Conservation (phyloP, 805 yeast species). For the Yamadazyma paraphyllophila region DNA sequence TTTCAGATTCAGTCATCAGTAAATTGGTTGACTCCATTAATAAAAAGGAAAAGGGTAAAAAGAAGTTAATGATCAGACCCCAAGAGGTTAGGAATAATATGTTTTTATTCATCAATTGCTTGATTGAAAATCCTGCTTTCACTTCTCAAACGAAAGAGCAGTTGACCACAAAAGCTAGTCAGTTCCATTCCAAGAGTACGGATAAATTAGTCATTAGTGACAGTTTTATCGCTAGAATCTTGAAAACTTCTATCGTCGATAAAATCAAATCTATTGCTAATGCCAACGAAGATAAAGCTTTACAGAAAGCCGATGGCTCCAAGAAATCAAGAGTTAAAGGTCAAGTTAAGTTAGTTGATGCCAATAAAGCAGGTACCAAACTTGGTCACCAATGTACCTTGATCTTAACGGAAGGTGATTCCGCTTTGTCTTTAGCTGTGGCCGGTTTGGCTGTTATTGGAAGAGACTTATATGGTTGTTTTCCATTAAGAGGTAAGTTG, state of each 20-base stretch:
- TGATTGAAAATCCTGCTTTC: constrained; percentile 94
- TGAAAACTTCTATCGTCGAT: constrained; percentile 67
- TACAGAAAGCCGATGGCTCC: constrained; percentile 86
- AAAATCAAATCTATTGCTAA: constrained; percentile 81
- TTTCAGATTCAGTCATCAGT: constrained; percentile 78
- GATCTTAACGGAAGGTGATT: constrained; percentile 94
- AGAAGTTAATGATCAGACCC: constrained; percentile 72
- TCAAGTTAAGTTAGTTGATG: constrained; percentile 88
- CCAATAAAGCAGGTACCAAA: constrained; percentile 91
- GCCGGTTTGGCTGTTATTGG: constrained; percentile 95
- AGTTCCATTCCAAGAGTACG: constrained; percentile 74
- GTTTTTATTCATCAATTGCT: constrained; percentile 87
- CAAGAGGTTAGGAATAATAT: constrained; percentile 87
- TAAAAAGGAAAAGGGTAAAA: constrained; percentile 64
- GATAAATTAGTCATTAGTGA: constrained; percentile 68
- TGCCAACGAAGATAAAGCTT: constrained; percentile 81
- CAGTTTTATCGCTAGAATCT: constrained; percentile 65
- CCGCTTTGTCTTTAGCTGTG: constrained; percentile 89
- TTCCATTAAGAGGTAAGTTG: constrained; percentile 92
- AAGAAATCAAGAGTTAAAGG: constrained; percentile 83
- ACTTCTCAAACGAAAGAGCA: constrained; percentile 98
- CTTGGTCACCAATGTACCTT: constrained; percentile 92
- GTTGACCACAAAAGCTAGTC: constrained; percentile 80
- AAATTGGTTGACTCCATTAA: constrained; percentile 67
- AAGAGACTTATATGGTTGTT: constrained; percentile 91